phyloP scores from a whole-genome alignment of 805 yeast genomes.

The Torulaspora franciscae region DNA sequence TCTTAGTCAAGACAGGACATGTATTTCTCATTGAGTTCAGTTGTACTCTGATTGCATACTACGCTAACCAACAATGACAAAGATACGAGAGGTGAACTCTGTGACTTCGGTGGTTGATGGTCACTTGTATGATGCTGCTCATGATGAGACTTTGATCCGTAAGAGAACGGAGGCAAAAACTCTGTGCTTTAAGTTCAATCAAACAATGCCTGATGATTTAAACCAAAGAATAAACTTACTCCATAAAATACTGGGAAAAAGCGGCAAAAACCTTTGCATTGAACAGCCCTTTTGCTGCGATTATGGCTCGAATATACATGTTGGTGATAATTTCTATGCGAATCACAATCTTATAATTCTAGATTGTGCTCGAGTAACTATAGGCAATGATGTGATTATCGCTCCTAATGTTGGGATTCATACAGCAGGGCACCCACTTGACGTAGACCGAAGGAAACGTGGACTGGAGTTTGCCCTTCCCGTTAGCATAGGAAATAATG shows the following conservation, averaged over 20 bases:
- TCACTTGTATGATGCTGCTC: no score
- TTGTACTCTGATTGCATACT: no score
- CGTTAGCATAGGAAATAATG: constrained; percentile 55
- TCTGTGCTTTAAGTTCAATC: not conserved
- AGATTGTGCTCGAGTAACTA: constrained; percentile 54
- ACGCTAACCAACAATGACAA: no score
- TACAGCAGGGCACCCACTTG: constrained; percentile 63
- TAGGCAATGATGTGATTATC: constrained; percentile 55
- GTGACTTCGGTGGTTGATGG: no score
- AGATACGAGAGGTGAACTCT: no score
- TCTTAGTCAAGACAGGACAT: no score
- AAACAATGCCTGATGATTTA: not conserved
- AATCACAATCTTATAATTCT: constrained; percentile 52
- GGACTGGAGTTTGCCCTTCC: constrained; percentile 51
- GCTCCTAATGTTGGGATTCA: constrained; percentile 61
- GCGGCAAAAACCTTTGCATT: constrained; percentile 39
- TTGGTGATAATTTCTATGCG: constrained; percentile 56
- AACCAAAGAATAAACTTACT: constrained; percentile 25
- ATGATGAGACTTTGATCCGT: no score
- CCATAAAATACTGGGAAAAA: constrained; percentile 44
- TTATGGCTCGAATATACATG: constrained; percentile 55
- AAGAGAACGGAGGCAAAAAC: no score
- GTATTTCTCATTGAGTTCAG: no score
- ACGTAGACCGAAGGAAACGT: constrained; percentile 40
- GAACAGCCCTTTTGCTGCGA: constrained; percentile 63